Conservation (phyloP, 768 basidiomycete species). For the Suillus americanus region DNA sequence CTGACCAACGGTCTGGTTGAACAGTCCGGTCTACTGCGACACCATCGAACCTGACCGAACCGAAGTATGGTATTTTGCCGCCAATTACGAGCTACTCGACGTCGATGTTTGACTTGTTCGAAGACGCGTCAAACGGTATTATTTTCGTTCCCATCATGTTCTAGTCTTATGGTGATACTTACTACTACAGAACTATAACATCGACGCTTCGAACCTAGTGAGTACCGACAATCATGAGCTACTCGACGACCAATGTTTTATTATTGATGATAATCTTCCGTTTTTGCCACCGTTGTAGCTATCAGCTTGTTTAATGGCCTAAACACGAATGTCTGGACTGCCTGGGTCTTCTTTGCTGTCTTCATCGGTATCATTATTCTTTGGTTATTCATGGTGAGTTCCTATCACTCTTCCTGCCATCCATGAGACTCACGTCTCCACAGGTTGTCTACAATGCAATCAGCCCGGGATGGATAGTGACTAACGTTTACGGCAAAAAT, state of each 20-base stretch:
- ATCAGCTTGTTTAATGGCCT: constrained; percentile 90
- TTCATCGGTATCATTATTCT: constrained; percentile 78
- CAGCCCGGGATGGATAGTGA: constrained; percentile 74
- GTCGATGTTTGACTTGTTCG: no score
- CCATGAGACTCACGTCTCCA: constrained; percentile 10
- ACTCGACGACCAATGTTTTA: not conserved
- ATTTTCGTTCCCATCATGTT: no score
- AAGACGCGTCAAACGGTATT: no score
- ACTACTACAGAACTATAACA: no score
- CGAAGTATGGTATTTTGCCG: no score
- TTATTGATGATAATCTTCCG: constrained; percentile 15
- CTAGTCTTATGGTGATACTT: no score
- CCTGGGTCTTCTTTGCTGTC: constrained; percentile 90
- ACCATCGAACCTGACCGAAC: no score
- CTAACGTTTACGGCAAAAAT: constrained; percentile 74
- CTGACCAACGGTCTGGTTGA: no score
- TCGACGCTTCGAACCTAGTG: no score
- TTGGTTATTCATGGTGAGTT: constrained; percentile 72
- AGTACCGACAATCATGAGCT: no score
- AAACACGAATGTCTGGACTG: constrained; percentile 88
- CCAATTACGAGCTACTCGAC: no score
- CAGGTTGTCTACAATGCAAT: constrained; percentile 86
- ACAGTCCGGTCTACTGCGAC: no score
- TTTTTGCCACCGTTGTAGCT: constrained; percentile 71
- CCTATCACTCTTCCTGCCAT: not conserved